Percentiles rank a stretch among this genome's conserved stretches.
phyloP scores from a whole-genome alignment of 306 rosid genomes.

The Quercus bicolor region DNA sequence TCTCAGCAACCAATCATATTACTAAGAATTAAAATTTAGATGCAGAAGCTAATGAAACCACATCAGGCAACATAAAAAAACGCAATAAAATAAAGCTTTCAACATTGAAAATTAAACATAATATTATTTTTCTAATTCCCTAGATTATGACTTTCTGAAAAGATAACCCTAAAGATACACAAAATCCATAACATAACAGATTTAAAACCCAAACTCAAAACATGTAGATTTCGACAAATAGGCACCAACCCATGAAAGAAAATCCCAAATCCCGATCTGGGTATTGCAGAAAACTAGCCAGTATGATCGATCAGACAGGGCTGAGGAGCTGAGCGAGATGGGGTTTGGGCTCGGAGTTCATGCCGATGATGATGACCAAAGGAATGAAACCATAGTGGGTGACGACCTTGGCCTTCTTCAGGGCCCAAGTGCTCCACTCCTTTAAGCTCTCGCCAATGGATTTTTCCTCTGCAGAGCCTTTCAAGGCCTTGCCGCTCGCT shows the following conservation, averaged over 20 bases:
- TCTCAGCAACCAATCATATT: not conserved
- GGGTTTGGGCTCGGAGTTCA: slow-evolving; percentile 95
- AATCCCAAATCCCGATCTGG: not conserved
- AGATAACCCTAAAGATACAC: not conserved
- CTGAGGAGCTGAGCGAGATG: slow-evolving; percentile 83
- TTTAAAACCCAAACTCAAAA: not conserved
- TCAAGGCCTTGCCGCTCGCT: slow-evolving; percentile 45
- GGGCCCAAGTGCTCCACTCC: slow-evolving; percentile 80
- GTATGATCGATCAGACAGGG: slow-evolving; percentile 60
- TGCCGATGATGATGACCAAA: slow-evolving; percentile 76
- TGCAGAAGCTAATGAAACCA: not conserved
- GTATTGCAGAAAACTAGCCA: not conserved
- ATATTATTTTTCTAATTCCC: not conserved
- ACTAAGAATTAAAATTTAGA: not conserved
- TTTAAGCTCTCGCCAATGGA: slow-evolving; percentile 41
- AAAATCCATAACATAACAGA: not conserved
- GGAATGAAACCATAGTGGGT: slow-evolving; percentile 97
- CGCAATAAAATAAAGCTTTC: not conserved
- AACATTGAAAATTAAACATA: not conserved
- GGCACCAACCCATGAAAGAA: not conserved
- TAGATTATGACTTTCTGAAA: slow-evolving; percentile 5
- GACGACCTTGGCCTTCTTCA: slow-evolving; percentile 74
- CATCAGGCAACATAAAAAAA: not conserved
- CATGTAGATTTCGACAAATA: not conserved
- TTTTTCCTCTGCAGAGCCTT: slow-evolving; percentile 43